These are phyloP conservation scores for Pythium phragmiticola DNA, from an alignment of 352 stramenopile species.

Conservation along the genomic window DNA sequence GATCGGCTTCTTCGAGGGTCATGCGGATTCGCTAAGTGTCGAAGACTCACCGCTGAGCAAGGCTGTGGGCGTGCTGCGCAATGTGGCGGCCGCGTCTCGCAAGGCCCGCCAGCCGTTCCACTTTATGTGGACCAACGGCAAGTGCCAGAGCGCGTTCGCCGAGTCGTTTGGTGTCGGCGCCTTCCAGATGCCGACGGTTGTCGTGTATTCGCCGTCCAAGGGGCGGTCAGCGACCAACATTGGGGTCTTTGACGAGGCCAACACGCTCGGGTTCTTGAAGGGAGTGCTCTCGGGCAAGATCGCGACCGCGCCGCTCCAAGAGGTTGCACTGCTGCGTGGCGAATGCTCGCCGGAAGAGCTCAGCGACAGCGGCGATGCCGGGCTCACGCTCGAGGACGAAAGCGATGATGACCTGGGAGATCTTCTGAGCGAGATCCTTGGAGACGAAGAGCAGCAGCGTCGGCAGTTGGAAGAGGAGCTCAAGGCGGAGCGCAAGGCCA, in stretches of 20 bases:
- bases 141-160: constrained; percentile 69
- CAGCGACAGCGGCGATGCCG: constrained; percentile 28
- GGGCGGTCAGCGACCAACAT: constrained; percentile 70
- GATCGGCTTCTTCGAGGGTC: constrained; percentile 73
- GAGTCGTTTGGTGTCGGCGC: constrained; percentile 63
- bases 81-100: constrained; percentile 49
- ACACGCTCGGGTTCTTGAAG: constrained; percentile 51
- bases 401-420: constrained; percentile 62
- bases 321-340: constrained; percentile 37
- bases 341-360: constrained; percentile 58
- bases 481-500: constrained; percentile 34
- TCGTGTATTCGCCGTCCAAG: constrained; percentile 76
- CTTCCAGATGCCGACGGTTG: constrained; percentile 77
- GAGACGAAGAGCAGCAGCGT: constrained; percentile 60
- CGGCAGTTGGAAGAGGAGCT: constrained; percentile 53
- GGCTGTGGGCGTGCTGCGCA: constrained; percentile 36
- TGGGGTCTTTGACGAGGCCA: constrained; percentile 63
- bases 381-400: constrained; percentile 27
- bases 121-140: constrained; percentile 79
- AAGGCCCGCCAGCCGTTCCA: constrained; percentile 55
- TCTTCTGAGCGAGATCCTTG: constrained; percentile 72
- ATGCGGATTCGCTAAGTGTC: constrained; percentile 45
- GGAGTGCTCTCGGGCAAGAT: constrained; percentile 71
- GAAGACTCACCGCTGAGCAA: constrained; percentile 44
- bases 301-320: constrained; percentile 43